phyloP scores from a whole-genome alignment of 495 filamentous ascomycete species.

The Penicillium verhagenii region DNA sequence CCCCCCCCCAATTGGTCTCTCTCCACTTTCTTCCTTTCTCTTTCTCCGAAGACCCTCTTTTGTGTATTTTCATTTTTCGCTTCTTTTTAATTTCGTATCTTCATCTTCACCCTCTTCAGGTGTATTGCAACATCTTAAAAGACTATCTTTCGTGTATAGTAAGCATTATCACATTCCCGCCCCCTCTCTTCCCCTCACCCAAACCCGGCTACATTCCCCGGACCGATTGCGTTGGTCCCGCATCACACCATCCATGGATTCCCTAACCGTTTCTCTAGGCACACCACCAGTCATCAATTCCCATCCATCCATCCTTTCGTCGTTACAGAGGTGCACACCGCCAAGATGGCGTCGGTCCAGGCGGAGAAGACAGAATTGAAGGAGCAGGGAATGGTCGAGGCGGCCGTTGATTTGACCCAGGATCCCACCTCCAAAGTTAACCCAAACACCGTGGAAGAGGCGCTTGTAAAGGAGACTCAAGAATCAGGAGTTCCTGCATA shows the following conservation, averaged over 20 bases:
- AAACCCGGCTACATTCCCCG: background rate
- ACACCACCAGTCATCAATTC: background rate
- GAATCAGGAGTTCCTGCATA: conserved; percentile 75
- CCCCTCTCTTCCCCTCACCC: background rate
- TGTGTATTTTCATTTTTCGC: background rate
- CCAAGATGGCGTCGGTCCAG: conserved; percentile 40
- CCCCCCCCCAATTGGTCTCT: background rate
- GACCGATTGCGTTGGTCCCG: conserved; percentile 6
- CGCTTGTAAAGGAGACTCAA: conserved; percentile 70
- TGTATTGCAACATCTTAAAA: background rate
- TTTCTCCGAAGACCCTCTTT: background rate
- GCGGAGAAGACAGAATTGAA: conserved; percentile 62
- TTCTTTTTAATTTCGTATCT: background rate
- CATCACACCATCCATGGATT: conserved; percentile 4
- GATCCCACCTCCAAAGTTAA: conserved; percentile 67
- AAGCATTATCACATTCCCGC: background rate
- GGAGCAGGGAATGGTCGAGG: conserved; percentile 71
- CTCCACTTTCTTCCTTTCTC: conserved; percentile 10
- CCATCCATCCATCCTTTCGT: conserved; percentile 12
- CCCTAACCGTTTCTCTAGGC: background rate
- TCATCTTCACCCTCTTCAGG: background rate
- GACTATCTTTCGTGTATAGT: background rate
- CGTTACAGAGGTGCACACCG: conserved; percentile 11
- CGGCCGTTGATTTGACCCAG: conserved; percentile 50
- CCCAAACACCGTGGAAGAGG: conserved; percentile 67